Base-by-base conservation (phyloP, 371 early-diverging fungal genomes). In the Circinella minor region DNA sequence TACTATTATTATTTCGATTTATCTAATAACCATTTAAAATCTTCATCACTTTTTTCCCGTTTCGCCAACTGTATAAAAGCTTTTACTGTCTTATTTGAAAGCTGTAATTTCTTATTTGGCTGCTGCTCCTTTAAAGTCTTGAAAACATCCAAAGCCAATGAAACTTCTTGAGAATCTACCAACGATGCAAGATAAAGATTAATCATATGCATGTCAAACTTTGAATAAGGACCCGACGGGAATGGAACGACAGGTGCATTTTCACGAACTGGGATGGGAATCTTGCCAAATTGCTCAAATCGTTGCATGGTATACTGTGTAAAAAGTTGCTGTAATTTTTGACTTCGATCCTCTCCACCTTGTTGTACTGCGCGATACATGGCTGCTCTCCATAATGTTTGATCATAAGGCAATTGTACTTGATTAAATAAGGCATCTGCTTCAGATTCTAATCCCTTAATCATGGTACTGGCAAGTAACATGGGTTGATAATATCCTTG, bases 211-310 rank as follows among this genome's bases (percentile, higher is more conserved):
- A 73, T 72, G 61, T 85, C 85, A 11, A 71, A n/a, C 20, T 43
- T n/a, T 18, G 69, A 74, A 57, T 85, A 85, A 36, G 85, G 85
- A 11, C 73, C 81, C 4, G 83, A 74, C 1, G 83, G 85, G 71
- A 85, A 82, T 0, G 85, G 81, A 6, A 80, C 73, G 18, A 78
- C 74, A 0, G 69, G 71, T 1, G 75, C 62, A 15, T 43, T 43
- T 55, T 81, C 76, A 34, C 79, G 76, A 3, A 78, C 72, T 27
- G 85, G 85, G 9, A 81, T 77, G 20, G 85, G 81, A 36, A 85
- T 76, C 54, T 74, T 73, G 61, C 80, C 82, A 43, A 65, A 38
- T 8, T 74, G 68, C 64, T 82, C 76, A 55, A 82, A 80, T 11
- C 83, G 74, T 60, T 62, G 49, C 85, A 82, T 82, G 13, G 83